Evolutionary conservation across 2,329 filamentous ascomycete species (phyloP).

Genomic region (Lecanoromycetidae sp.): DNA sequence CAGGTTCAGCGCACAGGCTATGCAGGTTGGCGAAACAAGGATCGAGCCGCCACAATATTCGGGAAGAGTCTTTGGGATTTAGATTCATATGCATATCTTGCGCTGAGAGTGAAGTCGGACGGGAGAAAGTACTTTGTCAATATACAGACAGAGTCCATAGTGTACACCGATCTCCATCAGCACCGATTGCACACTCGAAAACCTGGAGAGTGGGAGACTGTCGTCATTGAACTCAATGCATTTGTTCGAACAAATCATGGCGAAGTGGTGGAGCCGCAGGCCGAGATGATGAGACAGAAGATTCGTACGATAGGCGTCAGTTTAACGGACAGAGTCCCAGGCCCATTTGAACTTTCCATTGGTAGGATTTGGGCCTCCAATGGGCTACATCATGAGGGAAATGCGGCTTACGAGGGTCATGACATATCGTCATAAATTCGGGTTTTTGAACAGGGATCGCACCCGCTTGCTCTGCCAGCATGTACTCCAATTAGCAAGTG

Average conservation of each 20-base stretch:
- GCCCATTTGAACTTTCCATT: slow-evolving; percentile 76
- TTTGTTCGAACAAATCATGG: slow-evolving; percentile 94
- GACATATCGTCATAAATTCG: not conserved
- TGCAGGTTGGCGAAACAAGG: slow-evolving; percentile 76
- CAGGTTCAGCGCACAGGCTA: slow-evolving; percentile 71
- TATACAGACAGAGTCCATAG: slow-evolving; percentile 84
- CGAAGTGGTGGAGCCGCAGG: slow-evolving; percentile 82
- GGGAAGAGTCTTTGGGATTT: slow-evolving; percentile 79
- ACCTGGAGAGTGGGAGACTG: slow-evolving; percentile 84
- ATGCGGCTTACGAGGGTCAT: slow-evolving; percentile 24
- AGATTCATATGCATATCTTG: slow-evolving; percentile 77
- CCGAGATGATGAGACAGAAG: slow-evolving; percentile 74
- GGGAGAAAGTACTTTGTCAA: slow-evolving; percentile 90
- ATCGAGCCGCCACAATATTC: slow-evolving; percentile 67
- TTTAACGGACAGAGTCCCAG: slow-evolving; percentile 76
- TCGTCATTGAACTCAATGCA: slow-evolving; percentile 80
- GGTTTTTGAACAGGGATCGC: too few relatives aligned
- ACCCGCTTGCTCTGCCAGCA: too few relatives aligned
- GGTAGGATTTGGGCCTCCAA: slow-evolving; percentile 89
- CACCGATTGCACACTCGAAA: slow-evolving; percentile 68
- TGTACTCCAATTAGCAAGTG: too few relatives aligned
- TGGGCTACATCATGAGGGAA: slow-evolving; percentile 15
- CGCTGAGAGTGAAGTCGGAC: slow-evolving; percentile 78
- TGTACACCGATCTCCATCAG: slow-evolving; percentile 91
- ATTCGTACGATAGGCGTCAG: slow-evolving; percentile 78